Base-by-base conservation (phyloP, 805 yeast genomes). In the Pichia cabralensis region DNA sequence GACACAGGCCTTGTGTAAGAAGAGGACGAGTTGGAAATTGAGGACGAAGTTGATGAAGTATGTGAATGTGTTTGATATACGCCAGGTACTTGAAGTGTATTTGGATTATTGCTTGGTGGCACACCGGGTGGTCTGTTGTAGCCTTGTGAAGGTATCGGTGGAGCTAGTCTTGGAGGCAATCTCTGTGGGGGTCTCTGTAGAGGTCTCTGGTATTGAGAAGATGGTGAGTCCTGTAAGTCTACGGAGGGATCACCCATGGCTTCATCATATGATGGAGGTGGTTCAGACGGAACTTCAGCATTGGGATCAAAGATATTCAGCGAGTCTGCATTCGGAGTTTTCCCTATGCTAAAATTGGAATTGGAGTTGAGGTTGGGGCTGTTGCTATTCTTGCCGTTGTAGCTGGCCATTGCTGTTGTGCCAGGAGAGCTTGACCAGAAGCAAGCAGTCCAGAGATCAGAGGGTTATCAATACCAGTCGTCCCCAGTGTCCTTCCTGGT, bases 201-300 rank as follows among this genome's bases (percentile, higher is more conserved):
- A 11, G 36, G 42, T 9, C 31, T 23, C 10, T 25, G 24, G 17
- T 27, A 28, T 11, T 17, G 22, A 4, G n/a, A 11, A 13, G 23
- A 18, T 8, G 26, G 26, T 45, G 24, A 45, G 36, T 39, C 52
- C 1, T 33, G 24, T 5, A 28, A n/a, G n/a, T n/a, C n/a, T n/a
- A n/a, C 18, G 4, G 40, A 14, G 3, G 49, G 46, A 28, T 38
- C 48, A 16, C 30, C 34, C 27, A 43, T 22, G 3, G 48, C 72
- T 26, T 70, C 74, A 8, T 62, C 61, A 41, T 71, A 71, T 8
- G 67, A 54, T 7, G 77, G 77, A 4, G 71, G 68, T 2, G 60
- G 56, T 12, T 43, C 52, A 8, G 38, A 8, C 2, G 52, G 51
- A 1, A 30, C 22, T n/a, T 36, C 17, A n/a, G 15, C 38, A 19